Conservation (phyloP, 768 basidiomycete genomes). For the Peribolospora baueri region DNA sequence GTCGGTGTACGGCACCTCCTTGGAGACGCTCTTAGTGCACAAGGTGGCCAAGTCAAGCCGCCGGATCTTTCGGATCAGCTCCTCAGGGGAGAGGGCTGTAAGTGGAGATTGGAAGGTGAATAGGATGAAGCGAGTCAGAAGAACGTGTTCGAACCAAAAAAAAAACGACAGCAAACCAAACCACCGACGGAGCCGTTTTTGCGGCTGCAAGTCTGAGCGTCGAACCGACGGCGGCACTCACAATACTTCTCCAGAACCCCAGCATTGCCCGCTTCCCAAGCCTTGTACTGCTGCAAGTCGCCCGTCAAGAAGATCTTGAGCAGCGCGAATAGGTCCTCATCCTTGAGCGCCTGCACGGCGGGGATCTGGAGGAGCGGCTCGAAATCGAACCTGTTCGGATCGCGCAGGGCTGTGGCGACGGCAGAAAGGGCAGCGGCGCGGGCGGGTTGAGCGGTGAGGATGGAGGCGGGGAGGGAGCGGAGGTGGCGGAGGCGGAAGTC, state of each 20-base stretch:
- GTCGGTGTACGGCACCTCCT: too few species aligned
- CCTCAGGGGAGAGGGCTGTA: too few species aligned
- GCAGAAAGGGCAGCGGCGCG: slow-evolving; percentile 33
- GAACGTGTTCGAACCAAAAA: too few species aligned
- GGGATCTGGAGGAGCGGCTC: slow-evolving; percentile 56
- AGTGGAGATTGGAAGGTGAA: too few species aligned
- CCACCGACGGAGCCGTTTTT: not conserved
- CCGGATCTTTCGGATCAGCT: too few species aligned
- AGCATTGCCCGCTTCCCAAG: slow-evolving; percentile 34
- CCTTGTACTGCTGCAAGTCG: slow-evolving; percentile 35
- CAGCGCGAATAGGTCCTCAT: slow-evolving; percentile 48
- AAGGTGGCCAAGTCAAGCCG: too few species aligned
- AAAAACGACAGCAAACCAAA: too few species aligned
- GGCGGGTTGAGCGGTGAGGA: slow-evolving; percentile 25
- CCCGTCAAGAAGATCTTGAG: slow-evolving; percentile 46
- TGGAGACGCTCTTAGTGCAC: too few species aligned
- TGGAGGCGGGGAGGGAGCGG: slow-evolving; percentile 30
- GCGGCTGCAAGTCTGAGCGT: not conserved
- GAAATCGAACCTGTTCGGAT: slow-evolving; percentile 51
- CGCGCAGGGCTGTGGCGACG: slow-evolving; percentile 39
- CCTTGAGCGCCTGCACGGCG: slow-evolving; percentile 37
- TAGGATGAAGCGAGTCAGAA: too few species aligned
- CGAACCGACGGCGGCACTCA: slow-evolving; percentile 18
- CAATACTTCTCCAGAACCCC: slow-evolving; percentile 33
- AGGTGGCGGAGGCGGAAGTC: slow-evolving; percentile 41